Base-by-base conservation (phyloP, 2,329 filamentous ascomycete species). In the Epichloe coenophiala region DNA sequence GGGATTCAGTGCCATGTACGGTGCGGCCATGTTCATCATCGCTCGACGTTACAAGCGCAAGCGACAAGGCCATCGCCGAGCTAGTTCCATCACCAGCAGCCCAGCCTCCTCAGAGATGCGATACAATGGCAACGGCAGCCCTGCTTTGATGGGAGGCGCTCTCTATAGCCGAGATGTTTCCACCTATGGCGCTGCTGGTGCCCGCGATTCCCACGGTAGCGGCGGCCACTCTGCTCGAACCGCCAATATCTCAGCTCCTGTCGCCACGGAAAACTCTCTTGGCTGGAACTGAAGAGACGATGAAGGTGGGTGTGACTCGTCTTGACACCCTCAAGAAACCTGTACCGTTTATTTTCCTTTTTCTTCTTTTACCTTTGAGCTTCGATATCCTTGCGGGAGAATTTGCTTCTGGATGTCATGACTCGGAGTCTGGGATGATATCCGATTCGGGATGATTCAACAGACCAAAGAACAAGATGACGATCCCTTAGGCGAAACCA, bases 261-360 rank as follows among this genome's bases (percentile, higher is more conserved):
- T 95, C 56, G 90, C 90, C 67, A 85, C 89, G 3, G 89, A 94
- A 73, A 96, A 96, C 76, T 95, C 88, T 48, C 78, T 96, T 57
- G 90, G 90, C 61, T 96, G 90, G 90, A 95, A 94, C 73, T 96
- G 57, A 66, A 56, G 36, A 49, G 33, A 31, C n/a, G 21, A 53
- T 38, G 45, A 39, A 48, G 40, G 27, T 27, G 23, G 9, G 17
- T 17, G 37, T 17, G n/a, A 21, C 23, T 17, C 37, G 6, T 36
- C 27, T 47, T 51, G 36, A 45, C 15, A 44, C 23, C 7, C 36
- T 31, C 43, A 40, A 54, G 45, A 39, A 47, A 50, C 57, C 48
- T 60, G 53, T 58, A 48, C 36, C 45, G 43, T 53, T 55, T 57
- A 54, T 53, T 56, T 57, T 58, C 52, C 49, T 43, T 58, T 60